These are phyloP conservation scores for Xerocomellus amylosporus DNA, from an alignment of 768 basidiomycete species.

Conservation along the genomic window DNA sequence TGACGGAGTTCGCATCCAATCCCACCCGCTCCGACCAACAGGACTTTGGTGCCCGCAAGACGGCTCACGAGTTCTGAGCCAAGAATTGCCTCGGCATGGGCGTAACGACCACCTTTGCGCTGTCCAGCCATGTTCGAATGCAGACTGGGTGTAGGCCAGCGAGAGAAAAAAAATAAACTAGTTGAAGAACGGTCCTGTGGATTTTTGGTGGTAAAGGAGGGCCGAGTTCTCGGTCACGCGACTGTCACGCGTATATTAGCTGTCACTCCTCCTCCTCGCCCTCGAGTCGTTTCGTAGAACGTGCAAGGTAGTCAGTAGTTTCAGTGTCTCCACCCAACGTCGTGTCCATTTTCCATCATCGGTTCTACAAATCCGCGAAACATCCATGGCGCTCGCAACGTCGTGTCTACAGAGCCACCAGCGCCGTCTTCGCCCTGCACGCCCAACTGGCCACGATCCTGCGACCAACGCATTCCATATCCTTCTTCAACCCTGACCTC, in stretches of 20 bases:
- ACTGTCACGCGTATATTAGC: constrained; percentile 25
- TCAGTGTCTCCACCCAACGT: constrained; percentile 56
- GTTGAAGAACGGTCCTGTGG: not conserved
- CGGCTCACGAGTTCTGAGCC: constrained; percentile 66
- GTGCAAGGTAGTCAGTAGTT: not conserved
- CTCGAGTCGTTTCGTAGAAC: too few relatives aligned
- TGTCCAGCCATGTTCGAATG: constrained; percentile 7
- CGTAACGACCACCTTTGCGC: constrained; percentile 36
- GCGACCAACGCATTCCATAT: constrained; percentile 69
- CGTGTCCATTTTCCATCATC: constrained; percentile 66
- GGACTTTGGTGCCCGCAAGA: constrained; percentile 62
- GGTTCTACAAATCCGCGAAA: constrained; percentile 68
- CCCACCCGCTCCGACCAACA: constrained; percentile 94
- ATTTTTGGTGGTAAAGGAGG: not conserved
- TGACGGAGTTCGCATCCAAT: constrained; percentile 95
- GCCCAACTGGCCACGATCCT: constrained; percentile 34
- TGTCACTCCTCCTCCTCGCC: constrained; percentile 3
- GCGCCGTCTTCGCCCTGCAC: not conserved
- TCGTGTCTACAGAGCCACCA: not conserved
- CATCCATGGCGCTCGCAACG: constrained; percentile 40
- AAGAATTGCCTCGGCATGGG: constrained; percentile 75
- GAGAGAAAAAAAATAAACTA: not conserved
- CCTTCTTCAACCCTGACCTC: constrained; percentile 58
- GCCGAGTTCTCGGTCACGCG: constrained; percentile 21
- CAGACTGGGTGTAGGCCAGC: not conserved